Percentiles rank a stretch among this genome's conserved stretches.
Evolutionary conservation across 176 grass and related monocot species (phyloP).

Genomic region (Puya raimondii): DNA sequence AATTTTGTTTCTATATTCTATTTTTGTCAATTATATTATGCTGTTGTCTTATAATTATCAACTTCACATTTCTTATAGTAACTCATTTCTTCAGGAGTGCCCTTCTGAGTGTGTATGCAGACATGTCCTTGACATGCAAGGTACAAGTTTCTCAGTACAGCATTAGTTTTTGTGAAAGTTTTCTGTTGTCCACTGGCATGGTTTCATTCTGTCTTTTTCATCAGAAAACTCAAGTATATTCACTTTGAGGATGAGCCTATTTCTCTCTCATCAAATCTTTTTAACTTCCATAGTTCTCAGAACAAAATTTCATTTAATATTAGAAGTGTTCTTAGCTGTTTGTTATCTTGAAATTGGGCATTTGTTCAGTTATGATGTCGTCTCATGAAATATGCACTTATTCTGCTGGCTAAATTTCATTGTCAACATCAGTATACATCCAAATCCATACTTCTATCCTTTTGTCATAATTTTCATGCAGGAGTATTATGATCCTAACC

Average conservation of each 20-base stretch:
- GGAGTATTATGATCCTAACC: constrained; percentile 95
- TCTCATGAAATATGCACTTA: not conserved
- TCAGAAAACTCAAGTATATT: too few relatives aligned
- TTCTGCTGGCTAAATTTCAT: not conserved
- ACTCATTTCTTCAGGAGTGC: constrained; percentile 66
- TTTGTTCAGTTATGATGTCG: too few relatives aligned
- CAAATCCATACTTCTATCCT: not conserved
- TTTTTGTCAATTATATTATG: constrained; percentile 19
- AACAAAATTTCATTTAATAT: too few relatives aligned
- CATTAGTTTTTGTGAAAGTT: not conserved
- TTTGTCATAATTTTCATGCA: constrained; percentile 32
- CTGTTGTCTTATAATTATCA: constrained; percentile 2
- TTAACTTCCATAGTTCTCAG: too few relatives aligned
- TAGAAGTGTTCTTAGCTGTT: too few relatives aligned
- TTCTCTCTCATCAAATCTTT: too few relatives aligned
- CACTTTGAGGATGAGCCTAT: too few relatives aligned
- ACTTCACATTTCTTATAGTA: constrained; percentile 15
- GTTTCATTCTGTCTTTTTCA: too few relatives aligned
- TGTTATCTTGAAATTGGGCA: too few relatives aligned
- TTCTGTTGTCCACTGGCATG: too few relatives aligned
- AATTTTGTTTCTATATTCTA: not conserved
- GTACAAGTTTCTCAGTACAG: constrained; percentile 30
- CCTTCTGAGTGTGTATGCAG: constrained; percentile 95
- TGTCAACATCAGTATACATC: not conserved
- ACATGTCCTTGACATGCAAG: constrained; percentile 97